These are phyloP conservation scores for Microdochium trichocladiopsis DNA, from an alignment of 2,329 filamentous ascomycete species.

Conservation along the genomic window DNA sequence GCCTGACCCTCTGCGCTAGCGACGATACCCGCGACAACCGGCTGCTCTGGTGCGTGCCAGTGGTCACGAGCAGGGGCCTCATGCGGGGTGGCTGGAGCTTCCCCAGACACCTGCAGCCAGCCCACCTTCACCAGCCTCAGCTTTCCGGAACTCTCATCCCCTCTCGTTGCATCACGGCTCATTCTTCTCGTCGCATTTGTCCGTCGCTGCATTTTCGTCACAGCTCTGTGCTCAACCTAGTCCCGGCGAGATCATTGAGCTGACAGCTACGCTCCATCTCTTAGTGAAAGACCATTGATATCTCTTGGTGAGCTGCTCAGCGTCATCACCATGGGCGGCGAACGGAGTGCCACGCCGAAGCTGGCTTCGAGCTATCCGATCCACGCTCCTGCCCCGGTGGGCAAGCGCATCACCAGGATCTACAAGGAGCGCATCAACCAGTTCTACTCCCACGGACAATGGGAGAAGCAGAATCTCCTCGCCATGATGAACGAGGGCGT, in stretches of 20 bases:
- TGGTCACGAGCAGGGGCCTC: neutral
- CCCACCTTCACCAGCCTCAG: neutral
- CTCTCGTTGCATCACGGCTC: neutral
- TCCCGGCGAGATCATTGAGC: neutral
- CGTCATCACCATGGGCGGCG: slow-evolving; percentile 41
- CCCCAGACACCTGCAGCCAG: neutral
- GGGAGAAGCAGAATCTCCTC: slow-evolving; percentile 65
- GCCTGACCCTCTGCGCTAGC: neutral
- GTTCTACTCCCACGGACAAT: slow-evolving; percentile 76
- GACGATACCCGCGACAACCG: too few species aligned
- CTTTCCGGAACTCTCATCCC: neutral
- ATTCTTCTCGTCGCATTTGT: neutral
- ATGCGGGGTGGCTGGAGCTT: neutral
- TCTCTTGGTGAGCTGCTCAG: slow-evolving; percentile 1
- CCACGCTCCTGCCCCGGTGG: slow-evolving; percentile 47
- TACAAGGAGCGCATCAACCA: slow-evolving; percentile 77
- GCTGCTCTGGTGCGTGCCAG: neutral
- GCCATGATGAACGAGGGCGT: slow-evolving; percentile 67
- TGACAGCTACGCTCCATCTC: neutral
- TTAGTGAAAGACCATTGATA: neutral
- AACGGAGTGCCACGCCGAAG: slow-evolving; percentile 30
- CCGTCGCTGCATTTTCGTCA: neutral
- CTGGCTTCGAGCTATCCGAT: slow-evolving; percentile 43
- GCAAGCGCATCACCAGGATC: slow-evolving; percentile 77
- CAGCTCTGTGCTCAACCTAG: neutral